Evolutionary conservation across 2,329 filamentous ascomycete species (phyloP), one percentile per base, ranked within the genome.

Genomic region (Pyrenophora teres): DNA sequence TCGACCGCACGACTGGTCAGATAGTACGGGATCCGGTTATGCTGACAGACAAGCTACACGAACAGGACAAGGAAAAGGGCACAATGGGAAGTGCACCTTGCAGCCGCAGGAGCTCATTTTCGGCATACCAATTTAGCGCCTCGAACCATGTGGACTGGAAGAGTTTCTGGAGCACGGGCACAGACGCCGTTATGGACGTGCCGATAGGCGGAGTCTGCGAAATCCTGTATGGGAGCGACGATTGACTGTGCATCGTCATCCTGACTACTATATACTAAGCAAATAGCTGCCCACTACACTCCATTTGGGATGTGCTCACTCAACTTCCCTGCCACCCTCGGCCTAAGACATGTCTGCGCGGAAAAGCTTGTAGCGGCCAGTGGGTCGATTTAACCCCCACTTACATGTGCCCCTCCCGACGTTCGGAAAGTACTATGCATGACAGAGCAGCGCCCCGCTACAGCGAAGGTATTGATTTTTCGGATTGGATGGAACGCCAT

Each of bases 131-230:
- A 32, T 76, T 71, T 53, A 74, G 57, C 65, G 73, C 54, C 64
- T 72, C 63, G 18, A 67, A 75, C 55, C 72, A 77, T 41, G 74
- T 83, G 59, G 83, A 91, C 68, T 97, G 94, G 93, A 86, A 82
- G 67, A 82, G 81, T 52, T 81, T 96, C 15, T 99, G 94, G 94
- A 92, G 86, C 67, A 87, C 90, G 64, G 92, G 94, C 15, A 99
- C 94, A 0, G 94, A 99, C 79, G 94, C 92, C 1, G 94, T 97
- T 6, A 89, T 99, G 89, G 94, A 99, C 76, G 87, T 99, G 41
- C 94, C 94, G 6, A 83, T 97, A 60, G 92, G 92, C 8, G 94
- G 93, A 0, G 93, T 97, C 2, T 97, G 93, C 69, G 92, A 99
- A 77, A 86, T 99, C 30, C 72, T 99, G 18, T 99, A 97, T 74